phyloP scores from a whole-genome alignment of 2,329 filamentous ascomycete species.

The Raffaelea deltoideospora region DNA sequence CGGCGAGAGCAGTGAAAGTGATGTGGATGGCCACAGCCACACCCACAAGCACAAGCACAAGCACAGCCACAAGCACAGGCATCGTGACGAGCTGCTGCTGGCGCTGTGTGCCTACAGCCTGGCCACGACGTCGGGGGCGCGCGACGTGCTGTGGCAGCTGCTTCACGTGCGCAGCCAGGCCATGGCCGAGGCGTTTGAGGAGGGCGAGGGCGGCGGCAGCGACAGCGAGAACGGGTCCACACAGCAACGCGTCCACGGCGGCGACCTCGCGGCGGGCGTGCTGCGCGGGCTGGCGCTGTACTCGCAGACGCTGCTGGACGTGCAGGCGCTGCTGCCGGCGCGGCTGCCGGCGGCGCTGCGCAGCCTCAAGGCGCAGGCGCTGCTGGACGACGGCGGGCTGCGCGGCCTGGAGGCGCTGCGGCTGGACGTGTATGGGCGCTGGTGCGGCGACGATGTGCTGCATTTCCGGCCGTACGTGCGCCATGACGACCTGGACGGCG shows the following conservation, averaged over 20 bases:
- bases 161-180: slow-evolving; percentile 56
- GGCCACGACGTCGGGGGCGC: slow-evolving; percentile 62
- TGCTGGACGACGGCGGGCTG: slow-evolving; percentile 59
- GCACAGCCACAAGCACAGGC: neutral
- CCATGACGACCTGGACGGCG: slow-evolving; percentile 56
- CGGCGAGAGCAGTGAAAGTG: too few species aligned
- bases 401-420: slow-evolving; percentile 53
- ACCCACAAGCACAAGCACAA: neutral
- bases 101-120: slow-evolving; percentile 72
- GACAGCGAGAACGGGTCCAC: neutral
- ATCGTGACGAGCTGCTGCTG: slow-evolving; percentile 47
- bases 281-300: slow-evolving; percentile 56
- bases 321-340: slow-evolving; percentile 59
- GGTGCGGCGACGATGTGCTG: slow-evolving; percentile 70
- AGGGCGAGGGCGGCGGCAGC: slow-evolving; percentile 10
- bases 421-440: slow-evolving; percentile 61
- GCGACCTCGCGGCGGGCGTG: slow-evolving; percentile 28
- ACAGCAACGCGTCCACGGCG: neutral
- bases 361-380: slow-evolving; percentile 50
- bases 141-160: slow-evolving; percentile 67
- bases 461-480: slow-evolving; percentile 80
- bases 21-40: too few species aligned
- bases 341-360: slow-evolving; percentile 55
- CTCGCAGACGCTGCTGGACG: slow-evolving; percentile 51
- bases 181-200: slow-evolving; percentile 45